phyloP scores from a whole-genome alignment of 2,329 filamentous ascomycete species.

The Neonectria punicea region DNA sequence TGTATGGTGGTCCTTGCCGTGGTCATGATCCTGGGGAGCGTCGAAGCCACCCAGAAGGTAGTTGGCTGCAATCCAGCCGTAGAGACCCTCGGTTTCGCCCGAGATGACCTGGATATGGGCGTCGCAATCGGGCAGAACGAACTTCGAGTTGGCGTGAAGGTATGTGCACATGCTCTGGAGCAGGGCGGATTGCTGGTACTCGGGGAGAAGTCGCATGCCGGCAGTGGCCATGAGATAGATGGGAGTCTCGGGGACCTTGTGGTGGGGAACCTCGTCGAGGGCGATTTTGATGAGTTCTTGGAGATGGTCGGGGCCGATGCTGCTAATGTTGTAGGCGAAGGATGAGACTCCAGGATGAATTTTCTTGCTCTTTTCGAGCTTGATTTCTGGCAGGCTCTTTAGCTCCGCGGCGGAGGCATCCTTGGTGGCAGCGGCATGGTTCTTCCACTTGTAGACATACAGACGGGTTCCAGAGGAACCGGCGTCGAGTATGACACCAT shows the following conservation, averaged over 20 bases:
- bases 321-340: conserved; percentile 80
- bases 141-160: conserved; percentile 78
- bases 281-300: conserved; percentile 84
- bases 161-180: conserved; percentile 85
- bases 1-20: conserved; percentile 90
- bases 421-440: conserved; percentile 72
- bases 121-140: conserved; percentile 89
- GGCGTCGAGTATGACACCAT: conserved; percentile 96
- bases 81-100: conserved; percentile 94
- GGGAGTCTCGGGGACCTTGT: conserved; percentile 84
- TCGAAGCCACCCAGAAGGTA: conserved; percentile 95
- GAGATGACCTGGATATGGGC: conserved; percentile 93
- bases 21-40: conserved; percentile 75
- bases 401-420: conserved; percentile 58
- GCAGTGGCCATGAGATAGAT: conserved; percentile 96
- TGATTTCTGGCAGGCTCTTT: conserved; percentile 78
- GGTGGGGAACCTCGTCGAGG: conserved; percentile 77
- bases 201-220: conserved; percentile 87
- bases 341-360: conserved; percentile 93
- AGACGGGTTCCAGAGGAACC: conserved; percentile 96
- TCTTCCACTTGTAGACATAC: conserved; percentile 94
- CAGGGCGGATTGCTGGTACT: conserved; percentile 76
- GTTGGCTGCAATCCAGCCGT: conserved; percentile 97
- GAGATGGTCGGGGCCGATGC: conserved; percentile 85
- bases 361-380: conserved; percentile 91